Conservation (phyloP, 164 flowering plant species). For the Dillenia turbinata region DNA sequence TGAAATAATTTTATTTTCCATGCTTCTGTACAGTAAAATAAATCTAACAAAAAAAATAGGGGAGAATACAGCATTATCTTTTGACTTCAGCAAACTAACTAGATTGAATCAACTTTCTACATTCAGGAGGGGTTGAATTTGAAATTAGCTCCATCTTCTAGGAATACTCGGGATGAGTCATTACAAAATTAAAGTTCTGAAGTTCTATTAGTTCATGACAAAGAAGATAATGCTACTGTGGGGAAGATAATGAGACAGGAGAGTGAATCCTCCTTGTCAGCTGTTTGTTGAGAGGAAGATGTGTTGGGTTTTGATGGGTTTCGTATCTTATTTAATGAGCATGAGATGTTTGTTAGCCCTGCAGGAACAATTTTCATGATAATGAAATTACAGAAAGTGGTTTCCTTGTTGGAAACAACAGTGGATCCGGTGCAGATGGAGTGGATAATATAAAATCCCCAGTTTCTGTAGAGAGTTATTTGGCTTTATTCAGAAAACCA, state of each 20-base stretch:
- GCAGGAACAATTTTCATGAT: conserved; percentile 19
- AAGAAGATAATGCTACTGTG: conserved; percentile 37
- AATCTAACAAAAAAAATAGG: too few species aligned
- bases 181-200: conserved; percentile 50
- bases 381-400: conserved; percentile 28
- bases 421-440: conserved; percentile 87
- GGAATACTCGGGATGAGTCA: conserved; percentile 37
- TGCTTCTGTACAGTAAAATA: too few species aligned
- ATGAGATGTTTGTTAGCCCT: conserved; percentile 42
- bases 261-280: conserved; percentile 42
- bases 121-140: conserved; percentile 18
- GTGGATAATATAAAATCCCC: conserved; percentile 75
- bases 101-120: too few species aligned
- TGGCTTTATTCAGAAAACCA: conserved; percentile 66
- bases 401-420: conserved; percentile 40
- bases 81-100: too few species aligned
- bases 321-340: conserved; percentile 81
- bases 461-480: conserved; percentile 79
- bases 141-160: conserved; percentile 16
- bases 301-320: conserved; percentile 70
- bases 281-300: conserved; percentile 35
- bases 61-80: too few species aligned
- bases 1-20: too few species aligned
- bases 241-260: conserved; percentile 23
- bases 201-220: conserved; percentile 61